A percentile compares a stretch with the other conserved stretches of the same genome.
These are phyloP conservation scores for Aureobasidium vineae DNA, from an alignment of 2,329 filamentous ascomycete genomes.

Conservation along the genomic window DNA sequence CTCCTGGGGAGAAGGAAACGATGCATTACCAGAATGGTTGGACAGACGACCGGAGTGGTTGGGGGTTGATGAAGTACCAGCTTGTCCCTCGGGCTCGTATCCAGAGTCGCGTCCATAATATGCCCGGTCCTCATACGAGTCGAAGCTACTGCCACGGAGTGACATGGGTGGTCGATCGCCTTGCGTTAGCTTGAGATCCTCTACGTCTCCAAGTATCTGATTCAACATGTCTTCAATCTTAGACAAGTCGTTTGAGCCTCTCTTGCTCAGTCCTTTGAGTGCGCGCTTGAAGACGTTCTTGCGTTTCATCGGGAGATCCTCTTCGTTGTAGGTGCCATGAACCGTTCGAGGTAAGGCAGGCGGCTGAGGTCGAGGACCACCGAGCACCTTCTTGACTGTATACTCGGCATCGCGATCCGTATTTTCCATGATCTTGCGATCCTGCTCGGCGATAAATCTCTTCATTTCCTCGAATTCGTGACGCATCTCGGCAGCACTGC, in stretches of 20 bases:
- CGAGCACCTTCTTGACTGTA: conserved; percentile 76
- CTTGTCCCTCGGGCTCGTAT: conserved; percentile 80
- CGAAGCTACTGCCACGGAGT: conserved; percentile 50
- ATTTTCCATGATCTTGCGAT: conserved; percentile 81
- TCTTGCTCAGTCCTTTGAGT: conserved; percentile 84
- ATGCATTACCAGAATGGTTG: conserved; percentile 27
- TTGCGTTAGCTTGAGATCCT: conserved; percentile 55
- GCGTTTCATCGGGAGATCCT: conserved; percentile 69
- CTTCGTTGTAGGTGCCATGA: conserved; percentile 50
- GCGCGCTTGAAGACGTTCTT: conserved; percentile 92
- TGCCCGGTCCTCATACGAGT: conserved; percentile 71
- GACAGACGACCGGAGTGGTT: conserved; percentile 71
- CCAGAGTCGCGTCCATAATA: conserved; percentile 67
- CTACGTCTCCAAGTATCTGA: conserved; percentile 87
- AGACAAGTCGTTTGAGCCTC: conserved; percentile 81
- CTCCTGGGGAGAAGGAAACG: conserved; percentile 23
- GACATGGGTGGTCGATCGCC: conserved; percentile 31
- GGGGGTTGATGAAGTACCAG: conserved; percentile 69
- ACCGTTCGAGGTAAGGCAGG: conserved; percentile 53
- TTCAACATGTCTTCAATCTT: conserved; percentile 90
- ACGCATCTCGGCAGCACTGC: conserved; percentile 94
- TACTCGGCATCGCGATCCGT: conserved; percentile 87
- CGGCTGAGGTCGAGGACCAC: conserved; percentile 75
- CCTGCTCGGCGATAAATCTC: conserved; percentile 83
- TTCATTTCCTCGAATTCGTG: conserved; percentile 96